These are phyloP conservation scores for Epithemia pelagica DNA, from an alignment of 108 stramenopile genomes.

Conservation along the genomic window DNA sequence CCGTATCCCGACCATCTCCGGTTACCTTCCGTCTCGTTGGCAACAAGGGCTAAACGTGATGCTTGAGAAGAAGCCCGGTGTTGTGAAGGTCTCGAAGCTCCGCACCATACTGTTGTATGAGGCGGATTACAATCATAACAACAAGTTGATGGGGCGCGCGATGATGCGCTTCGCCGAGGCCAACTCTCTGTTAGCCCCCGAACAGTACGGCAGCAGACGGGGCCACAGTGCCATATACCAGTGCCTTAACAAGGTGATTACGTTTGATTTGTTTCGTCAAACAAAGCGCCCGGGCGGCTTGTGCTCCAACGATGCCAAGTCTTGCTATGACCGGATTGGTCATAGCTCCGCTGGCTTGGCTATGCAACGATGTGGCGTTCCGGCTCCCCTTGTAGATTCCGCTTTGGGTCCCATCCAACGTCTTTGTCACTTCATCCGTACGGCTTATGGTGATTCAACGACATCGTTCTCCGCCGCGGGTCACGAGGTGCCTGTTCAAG, in stretches of 20 bases:
- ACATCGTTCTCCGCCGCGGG: not conserved
- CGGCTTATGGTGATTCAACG: constrained; percentile 10
- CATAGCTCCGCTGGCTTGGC: constrained; percentile 8
- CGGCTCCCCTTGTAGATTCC: not conserved
- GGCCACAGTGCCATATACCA: not conserved
- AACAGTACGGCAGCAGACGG: constrained; percentile 5
- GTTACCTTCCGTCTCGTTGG: constrained; percentile 2
- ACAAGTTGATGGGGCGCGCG: constrained; percentile 6
- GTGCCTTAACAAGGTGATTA: constrained; percentile 4
- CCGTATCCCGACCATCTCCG: constrained; percentile 1
- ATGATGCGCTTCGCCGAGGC: constrained; percentile 4
- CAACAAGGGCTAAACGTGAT: constrained; percentile 5
- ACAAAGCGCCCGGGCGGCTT: not conserved
- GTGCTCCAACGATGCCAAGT: constrained; percentile 10
- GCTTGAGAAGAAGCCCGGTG: constrained; percentile 10
- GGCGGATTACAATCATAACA: constrained; percentile 2
- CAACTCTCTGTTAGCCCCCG: not conserved
- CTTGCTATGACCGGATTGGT: constrained; percentile 17
- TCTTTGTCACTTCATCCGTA: constrained; percentile 11
- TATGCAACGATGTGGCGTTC: constrained; percentile 10
- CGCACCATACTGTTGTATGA: constrained; percentile 13
- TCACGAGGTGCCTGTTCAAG: constrained; percentile 7
- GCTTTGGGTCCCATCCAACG: constrained; percentile 13
- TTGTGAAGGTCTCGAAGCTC: not conserved
- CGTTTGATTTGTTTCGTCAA: constrained; percentile 7